Base-by-base conservation (phyloP, 2,329 filamentous ascomycete genomes). In the Stachybotrys chlorohalonatus region DNA sequence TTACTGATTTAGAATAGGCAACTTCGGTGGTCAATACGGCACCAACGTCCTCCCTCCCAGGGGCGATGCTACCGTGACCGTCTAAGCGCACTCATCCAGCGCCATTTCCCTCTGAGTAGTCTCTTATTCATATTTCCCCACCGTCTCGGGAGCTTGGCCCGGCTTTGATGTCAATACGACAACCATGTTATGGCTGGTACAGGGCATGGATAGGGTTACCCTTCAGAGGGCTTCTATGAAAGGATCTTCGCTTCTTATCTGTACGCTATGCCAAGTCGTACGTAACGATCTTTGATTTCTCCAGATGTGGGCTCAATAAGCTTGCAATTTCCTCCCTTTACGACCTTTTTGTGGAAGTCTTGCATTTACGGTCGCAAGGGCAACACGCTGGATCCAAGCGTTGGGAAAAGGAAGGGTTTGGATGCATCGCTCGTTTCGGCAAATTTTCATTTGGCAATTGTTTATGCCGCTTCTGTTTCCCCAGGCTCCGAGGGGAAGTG, bases 21-120 rank as follows among this genome's bases (percentile, higher is more conserved):
- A 84, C 70, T 71, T 77, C 49, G 75, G 69, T 47, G 80, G 79
- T 57, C 57, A 65, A 32, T 83, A 81, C 59, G 76, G 62, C 56
- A 57, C 58, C 11, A 83, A 84, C 64, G 77, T 84, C 45, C 62
- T 75, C 51, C 58, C 62, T 46, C 73, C 80, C 45, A 55, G 59
- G 17, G 65, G 67, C 46, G 46, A 62, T 11, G 52, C 59, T 48
- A 56, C 54, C 8, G 56, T 66, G 32, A 57, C 55, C 51, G 59
- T 69, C 39, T 71, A 70, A 65, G 49, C 45, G 46, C 48, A 32
- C 7, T 47, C 46, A 48, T 47, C 36, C 36, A 42, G 36, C 13
- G 36, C 36, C 36, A 9, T 42, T 3, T 42, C 36, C 36, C 8
- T 42, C 13, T 13, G 13, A 9, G 36, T 13, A 2, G 36, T 42